Evolutionary conservation across 306 rosid genomes (phyloP).

Genomic region (Rubus idaeus): DNA sequence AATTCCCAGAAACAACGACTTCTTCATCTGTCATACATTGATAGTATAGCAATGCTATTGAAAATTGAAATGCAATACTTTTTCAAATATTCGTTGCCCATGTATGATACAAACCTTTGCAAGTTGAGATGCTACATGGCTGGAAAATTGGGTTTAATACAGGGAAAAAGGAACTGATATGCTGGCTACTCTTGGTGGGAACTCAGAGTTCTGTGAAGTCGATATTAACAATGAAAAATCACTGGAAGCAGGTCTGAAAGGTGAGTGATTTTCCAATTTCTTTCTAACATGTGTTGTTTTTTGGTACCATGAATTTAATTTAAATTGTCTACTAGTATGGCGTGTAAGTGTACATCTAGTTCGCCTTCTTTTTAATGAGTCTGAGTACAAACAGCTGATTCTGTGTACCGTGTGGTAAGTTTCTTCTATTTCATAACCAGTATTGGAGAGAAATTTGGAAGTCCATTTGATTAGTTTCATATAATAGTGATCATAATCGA

Average conservation of each 20-base stretch:
- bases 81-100: not conserved
- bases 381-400: not conserved
- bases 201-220: conserved; percentile 60
- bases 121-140: not conserved
- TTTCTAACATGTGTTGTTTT: not conserved
- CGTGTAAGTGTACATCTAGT: not conserved
- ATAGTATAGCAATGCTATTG: not conserved
- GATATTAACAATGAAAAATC: conserved; percentile 51
- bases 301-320: not conserved
- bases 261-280: conserved; percentile 31
- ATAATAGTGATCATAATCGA: not conserved
- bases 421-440: not conserved
- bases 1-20: not conserved
- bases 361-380: not conserved
- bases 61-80: not conserved
- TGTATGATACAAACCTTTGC: not conserved
- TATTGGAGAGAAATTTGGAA: not conserved
- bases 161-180: conserved; percentile 74
- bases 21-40: not conserved
- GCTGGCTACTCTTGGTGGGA: conserved; percentile 60
- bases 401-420: not conserved
- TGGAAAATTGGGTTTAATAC: conserved; percentile 22
- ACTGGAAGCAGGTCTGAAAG: conserved; percentile 57
- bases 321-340: not conserved
- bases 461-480: not conserved